A percentile compares a stretch with the other conserved stretches of the same genome.
These are phyloP conservation scores for Neurospora sp. DNA, from an alignment of 495 filamentous ascomycete species.

Conservation along the genomic window DNA sequence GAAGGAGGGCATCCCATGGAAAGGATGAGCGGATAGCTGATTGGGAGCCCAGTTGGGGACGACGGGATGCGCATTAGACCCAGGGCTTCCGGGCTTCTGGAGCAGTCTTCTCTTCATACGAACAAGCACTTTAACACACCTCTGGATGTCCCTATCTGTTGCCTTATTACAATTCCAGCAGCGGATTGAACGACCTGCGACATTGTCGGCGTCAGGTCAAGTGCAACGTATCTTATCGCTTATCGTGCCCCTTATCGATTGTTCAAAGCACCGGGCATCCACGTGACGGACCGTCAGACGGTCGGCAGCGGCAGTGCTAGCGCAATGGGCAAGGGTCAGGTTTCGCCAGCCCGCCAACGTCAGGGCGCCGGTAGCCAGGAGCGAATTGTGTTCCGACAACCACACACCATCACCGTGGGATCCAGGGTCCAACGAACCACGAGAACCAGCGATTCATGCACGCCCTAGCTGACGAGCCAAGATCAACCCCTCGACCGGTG, in stretches of 20 bases:
- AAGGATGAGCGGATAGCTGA: background rate
- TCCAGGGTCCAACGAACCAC: background rate
- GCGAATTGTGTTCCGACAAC: background rate
- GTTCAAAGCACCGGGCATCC: background rate
- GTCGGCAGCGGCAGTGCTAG: background rate
- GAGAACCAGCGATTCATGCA: background rate
- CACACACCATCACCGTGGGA: background rate
- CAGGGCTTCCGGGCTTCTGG: background rate
- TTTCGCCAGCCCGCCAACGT: background rate
- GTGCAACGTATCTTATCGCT: background rate
- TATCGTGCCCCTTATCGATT: background rate
- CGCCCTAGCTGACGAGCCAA: background rate
- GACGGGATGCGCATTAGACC: background rate
- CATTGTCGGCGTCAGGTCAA: background rate
- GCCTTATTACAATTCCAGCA: background rate
- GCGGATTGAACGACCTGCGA: background rate
- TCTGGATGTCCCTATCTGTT: background rate
- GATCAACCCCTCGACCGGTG: background rate
- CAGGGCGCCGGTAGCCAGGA: background rate
- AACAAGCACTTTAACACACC: background rate
- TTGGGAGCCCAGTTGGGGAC: background rate
- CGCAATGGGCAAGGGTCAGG: background rate
- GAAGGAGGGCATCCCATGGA: background rate
- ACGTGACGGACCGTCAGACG: background rate
- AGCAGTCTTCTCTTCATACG: background rate